A percentile compares a stretch with the other conserved stretches of the same genome.
phyloP scores from a whole-genome alignment of 805 yeast species.

The Ogataea henricii region DNA sequence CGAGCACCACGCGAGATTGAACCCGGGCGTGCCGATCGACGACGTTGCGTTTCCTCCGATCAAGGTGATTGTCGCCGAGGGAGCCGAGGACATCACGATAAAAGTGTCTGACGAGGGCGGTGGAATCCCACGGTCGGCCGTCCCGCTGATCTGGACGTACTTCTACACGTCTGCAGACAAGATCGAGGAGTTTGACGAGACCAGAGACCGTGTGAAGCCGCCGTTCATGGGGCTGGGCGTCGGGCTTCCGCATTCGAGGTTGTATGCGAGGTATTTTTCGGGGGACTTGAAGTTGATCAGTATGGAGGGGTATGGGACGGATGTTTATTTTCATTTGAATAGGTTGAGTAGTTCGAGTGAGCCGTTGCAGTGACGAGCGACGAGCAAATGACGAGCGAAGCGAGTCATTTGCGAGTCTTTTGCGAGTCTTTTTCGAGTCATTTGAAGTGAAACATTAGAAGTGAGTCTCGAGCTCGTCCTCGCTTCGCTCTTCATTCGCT shows the following conservation, averaged over 20 bases:
- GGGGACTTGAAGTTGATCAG: conserved; percentile 85
- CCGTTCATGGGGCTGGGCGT: conserved; percentile 96
- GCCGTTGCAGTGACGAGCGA: conserved; percentile 50
- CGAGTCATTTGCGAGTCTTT: too few species aligned
- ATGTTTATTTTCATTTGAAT: conserved; percentile 84
- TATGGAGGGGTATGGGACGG: conserved; percentile 95
- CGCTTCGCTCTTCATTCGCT: too few species aligned
- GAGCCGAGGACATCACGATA: conserved; percentile 86
- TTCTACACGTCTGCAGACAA: conserved; percentile 86
- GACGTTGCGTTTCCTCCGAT: conserved; percentile 80
- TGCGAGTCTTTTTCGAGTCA: too few species aligned
- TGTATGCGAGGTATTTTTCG: conserved; percentile 88
- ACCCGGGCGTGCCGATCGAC: conserved; percentile 51
- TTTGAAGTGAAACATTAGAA: too few species aligned
- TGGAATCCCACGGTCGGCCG: conserved; percentile 82
- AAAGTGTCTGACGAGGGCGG: conserved; percentile 94
- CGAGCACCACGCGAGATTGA: conserved; percentile 66
- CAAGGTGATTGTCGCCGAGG: conserved; percentile 84
- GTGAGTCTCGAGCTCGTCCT: too few species aligned
- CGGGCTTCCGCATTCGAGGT: conserved; percentile 82
- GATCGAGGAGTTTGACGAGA: conserved; percentile 44
- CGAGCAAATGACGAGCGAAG: neutral
- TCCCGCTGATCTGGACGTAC: conserved; percentile 88
- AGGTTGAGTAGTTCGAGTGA: conserved; percentile 73
- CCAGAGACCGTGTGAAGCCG: conserved; percentile 47